Conservation (phyloP, 306 rosid genomes). For the Hippophae gyantsensis region DNA sequence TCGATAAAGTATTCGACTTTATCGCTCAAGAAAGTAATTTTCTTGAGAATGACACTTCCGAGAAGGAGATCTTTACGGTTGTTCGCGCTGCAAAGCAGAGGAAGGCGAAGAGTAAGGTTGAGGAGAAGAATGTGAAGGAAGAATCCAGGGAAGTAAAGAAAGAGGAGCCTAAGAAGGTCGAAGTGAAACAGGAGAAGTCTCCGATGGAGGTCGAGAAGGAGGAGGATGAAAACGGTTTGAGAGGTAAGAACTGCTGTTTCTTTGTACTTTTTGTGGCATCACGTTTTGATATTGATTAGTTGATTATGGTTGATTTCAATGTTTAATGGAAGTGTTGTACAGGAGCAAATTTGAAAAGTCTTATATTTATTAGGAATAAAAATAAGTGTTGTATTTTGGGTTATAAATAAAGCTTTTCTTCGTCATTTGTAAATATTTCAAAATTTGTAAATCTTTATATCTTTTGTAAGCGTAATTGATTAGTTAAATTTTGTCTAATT, state of each 20-base stretch:
- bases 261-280: background rate
- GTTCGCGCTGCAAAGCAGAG: conserved; percentile 27
- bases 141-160: background rate
- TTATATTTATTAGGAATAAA: no score
- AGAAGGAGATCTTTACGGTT: conserved; percentile 28
- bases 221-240: conserved; percentile 20
- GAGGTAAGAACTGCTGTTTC: conserved; percentile 19
- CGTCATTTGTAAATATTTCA: no score
- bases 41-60: conserved; percentile 31
- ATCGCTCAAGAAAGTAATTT: conserved; percentile 37
- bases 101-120: conserved; percentile 26
- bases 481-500: no score
- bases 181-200: conserved; percentile 5
- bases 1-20: conserved; percentile 50
- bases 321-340: no score
- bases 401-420: no score
- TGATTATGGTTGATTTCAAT: no score
- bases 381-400: no score
- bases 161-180: conserved; percentile 4
- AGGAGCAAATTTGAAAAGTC: no score
- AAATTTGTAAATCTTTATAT: no score
- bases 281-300: background rate
- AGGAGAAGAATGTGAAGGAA: conserved; percentile 11
- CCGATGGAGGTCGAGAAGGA: conserved; percentile 11
- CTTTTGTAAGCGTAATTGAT: no score